Evolutionary conservation across 106 monocot species (phyloP).

Genomic region (Dendrobium huoshanense): DNA sequence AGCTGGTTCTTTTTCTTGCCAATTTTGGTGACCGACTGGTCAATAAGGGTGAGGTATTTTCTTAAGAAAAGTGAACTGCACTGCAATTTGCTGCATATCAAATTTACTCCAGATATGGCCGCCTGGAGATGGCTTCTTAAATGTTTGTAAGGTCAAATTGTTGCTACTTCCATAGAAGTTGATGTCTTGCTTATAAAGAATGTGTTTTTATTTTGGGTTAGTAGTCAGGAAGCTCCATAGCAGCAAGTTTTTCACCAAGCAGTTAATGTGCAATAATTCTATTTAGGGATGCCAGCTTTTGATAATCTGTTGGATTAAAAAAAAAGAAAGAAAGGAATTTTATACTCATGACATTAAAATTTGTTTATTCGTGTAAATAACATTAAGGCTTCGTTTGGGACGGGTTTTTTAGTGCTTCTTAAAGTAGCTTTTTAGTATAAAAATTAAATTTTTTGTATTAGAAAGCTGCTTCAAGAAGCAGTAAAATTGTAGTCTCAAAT

Average conservation of each 20-base stretch:
- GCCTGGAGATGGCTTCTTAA: background rate
- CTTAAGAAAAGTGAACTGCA: background rate
- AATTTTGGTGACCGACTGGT: background rate
- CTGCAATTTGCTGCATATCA: background rate
- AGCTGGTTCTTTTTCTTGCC: background rate
- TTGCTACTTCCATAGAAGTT: background rate
- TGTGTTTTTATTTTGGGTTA: background rate
- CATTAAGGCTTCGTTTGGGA: too few relatives aligned
- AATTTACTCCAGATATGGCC: background rate
- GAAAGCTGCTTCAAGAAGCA: too few relatives aligned
- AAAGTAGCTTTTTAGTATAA: too few relatives aligned
- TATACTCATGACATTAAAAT: too few relatives aligned
- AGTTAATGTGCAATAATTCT: too few relatives aligned
- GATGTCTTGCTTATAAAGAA: background rate
- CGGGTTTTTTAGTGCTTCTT: too few relatives aligned
- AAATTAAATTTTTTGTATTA: too few relatives aligned
- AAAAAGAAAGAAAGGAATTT: too few relatives aligned
- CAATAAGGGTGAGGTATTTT: background rate
- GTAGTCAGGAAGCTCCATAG: background rate
- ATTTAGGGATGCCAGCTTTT: too few relatives aligned
- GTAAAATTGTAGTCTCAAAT: too few relatives aligned
- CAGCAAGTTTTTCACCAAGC: background rate
- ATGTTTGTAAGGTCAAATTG: background rate
- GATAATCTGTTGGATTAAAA: too few relatives aligned
- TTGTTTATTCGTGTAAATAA: too few relatives aligned